Conservation (phyloP, 495 filamentous ascomycete genomes). For the Sphaerosporella brunnea region DNA sequence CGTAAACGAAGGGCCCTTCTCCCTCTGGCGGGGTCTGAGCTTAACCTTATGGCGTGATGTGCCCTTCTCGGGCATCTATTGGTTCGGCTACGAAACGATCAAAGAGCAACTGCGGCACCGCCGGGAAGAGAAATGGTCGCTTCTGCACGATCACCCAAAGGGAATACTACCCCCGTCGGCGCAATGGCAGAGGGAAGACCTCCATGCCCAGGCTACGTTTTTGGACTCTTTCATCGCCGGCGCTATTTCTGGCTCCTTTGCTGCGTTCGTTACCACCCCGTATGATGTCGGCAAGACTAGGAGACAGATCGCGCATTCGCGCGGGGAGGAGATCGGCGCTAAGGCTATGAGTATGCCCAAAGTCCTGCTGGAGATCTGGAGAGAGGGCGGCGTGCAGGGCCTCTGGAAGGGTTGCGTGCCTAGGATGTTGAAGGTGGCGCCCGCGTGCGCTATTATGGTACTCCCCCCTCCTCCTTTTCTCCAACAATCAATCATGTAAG, state of each 20-base stretch:
- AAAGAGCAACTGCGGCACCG: conserved; percentile 9
- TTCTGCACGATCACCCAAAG: conserved; percentile 10
- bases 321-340: conserved; percentile 12
- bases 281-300: conserved; percentile 97
- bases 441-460: conserved; percentile 92
- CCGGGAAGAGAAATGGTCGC: conserved; percentile 12
- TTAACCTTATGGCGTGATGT: conserved; percentile 94
- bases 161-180: conserved; percentile 22
- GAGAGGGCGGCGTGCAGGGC: conserved; percentile 58
- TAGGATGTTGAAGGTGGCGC: conserved; percentile 81
- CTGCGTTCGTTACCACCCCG: conserved; percentile 79
- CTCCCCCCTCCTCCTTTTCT: background rate
- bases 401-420: conserved; percentile 84
- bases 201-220: conserved; percentile 48
- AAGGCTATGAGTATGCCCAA: conserved; percentile 40
- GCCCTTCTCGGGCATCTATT: conserved; percentile 91
- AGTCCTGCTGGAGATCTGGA: conserved; percentile 75
- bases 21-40: conserved; percentile 82
- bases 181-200: conserved; percentile 24
- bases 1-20: conserved; percentile 48
- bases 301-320: conserved; percentile 57
- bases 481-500: too few relatives aligned
- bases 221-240: conserved; percentile 79
- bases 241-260: conserved; percentile 60
- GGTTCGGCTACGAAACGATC: conserved; percentile 86